Evolutionary conservation across 495 filamentous ascomycete species (phyloP), one percentile per base, ranked within the genome.

Genomic region (Collariella sp.): DNA sequence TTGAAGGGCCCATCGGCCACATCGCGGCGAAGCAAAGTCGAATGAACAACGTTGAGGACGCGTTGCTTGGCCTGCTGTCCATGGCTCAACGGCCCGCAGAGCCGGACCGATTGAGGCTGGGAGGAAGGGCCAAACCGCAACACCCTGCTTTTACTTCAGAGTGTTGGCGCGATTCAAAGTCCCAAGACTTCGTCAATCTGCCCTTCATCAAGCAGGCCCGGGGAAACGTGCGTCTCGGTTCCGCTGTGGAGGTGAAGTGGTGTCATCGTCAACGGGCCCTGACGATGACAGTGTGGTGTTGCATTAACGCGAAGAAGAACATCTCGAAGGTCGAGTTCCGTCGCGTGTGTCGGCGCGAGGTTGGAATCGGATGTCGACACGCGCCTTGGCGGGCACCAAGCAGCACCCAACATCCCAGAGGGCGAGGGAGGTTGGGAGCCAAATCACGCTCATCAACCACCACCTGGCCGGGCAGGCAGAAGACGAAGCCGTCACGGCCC

Each of bases 271-370:
- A 40, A 40, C 15, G 38, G 18, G 3, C 5, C 12, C 38, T 31
- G 26, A 9, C 26, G 26, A 31, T 5, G 26, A n/a, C n/a, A n/a
- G n/a, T n/a, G n/a, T n/a, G n/a, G n/a, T n/a, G n/a, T n/a, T n/a
- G n/a, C n/a, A n/a, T n/a, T n/a, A 44, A 44, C 4, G 49, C 41
- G 42, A 45, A 38, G 12, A 19, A 22, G 16, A 38, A 23, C 46
- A 40, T 43, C 38, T 55, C 54, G 41, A 54, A 19, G 40, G 20
- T 52, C 43, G 52, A 51, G 39, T 54, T 36, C 46, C 38, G 41
- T 50, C 50, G 62, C 62, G 56, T 65, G 61, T 67, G 62, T n/a
- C n/a, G n/a, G n/a, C 64, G 63, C 36, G 31, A 49, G 55, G 54
- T 42, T 54, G 53, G 58, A 67, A 58, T 43, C 16, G 45, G 58